Base-by-base conservation (phyloP, 2,329 filamentous ascomycete species). In the Pseudopithomyces chartarum region DNA sequence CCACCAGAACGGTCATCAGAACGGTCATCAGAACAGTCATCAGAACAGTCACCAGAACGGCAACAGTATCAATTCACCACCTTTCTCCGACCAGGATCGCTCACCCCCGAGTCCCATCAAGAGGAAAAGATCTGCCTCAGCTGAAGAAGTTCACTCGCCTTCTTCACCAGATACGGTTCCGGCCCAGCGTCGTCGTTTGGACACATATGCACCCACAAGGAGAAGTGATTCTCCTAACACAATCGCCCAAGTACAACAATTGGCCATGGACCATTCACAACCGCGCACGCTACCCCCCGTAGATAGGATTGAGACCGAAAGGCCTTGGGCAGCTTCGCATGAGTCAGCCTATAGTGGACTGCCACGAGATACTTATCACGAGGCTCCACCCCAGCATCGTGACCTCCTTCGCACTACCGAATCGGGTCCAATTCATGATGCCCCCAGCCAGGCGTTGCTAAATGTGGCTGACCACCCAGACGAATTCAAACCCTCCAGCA, bases 111-210 rank as follows among this genome's bases (percentile, higher is more conserved):
- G 67, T 52, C 65, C 71, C 75, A 85, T 87, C 67, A 83, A 83
- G 63, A 75, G 82, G 56, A 94, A 92, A 75, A 85, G 90, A 58
- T 91, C 90, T 6, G 78, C 81, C 44, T 90, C 89, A 6, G 73
- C 80, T 63, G 63, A 69, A 59, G 61, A 73, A 69, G 52, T 65
- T 70, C 60, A 70, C 64, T 69, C 69, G n/a, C 77, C 75, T 55
- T 73, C 75, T 56, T 75, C 64, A 49, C 69, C 76, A 53, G 74
- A 66, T 33, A 54, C 46, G 20, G 26, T 58, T 64, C 50, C 68
- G 71, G 47, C 70, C 57, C 65, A 78, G 65, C 68, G 78, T 77
- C 60, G 74, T 65, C 61, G 71, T 59, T 57, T 73, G 67, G 56
- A 62, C 15, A 57, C 66, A 20, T 67, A 70, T 57, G 44, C 80